These are phyloP conservation scores for Speleostelium caveatum DNA, from an alignment of 78 protist genomes.

Conservation along the genomic window DNA sequence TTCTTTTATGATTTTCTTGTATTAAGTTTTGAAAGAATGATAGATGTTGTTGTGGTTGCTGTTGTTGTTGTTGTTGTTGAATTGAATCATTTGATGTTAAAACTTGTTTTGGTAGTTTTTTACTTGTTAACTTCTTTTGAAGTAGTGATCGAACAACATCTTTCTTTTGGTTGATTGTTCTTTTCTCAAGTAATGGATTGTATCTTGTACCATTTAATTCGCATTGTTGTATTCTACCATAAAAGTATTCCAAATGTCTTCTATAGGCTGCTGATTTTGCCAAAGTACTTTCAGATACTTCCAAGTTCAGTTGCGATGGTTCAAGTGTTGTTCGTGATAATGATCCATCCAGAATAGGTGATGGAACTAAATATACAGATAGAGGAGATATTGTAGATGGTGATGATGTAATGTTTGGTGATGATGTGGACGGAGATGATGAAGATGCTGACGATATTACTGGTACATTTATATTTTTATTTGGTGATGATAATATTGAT, in stretches of 20 bases:
- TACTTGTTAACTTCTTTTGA: neutral
- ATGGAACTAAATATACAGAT: neutral
- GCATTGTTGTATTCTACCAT: constrained; percentile 13
- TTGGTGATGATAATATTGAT: neutral
- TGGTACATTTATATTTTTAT: neutral
- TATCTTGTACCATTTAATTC: constrained; percentile 5
- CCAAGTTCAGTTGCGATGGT: no score
- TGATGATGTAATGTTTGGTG: neutral
- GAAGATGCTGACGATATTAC: neutral
- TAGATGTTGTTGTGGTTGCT: neutral
- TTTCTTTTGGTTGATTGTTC: constrained; percentile 23
- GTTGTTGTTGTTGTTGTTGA: neutral
- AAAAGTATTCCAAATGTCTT: constrained; percentile 39
- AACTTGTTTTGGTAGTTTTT: neutral
- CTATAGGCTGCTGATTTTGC: constrained; percentile 21
- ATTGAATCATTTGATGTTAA: neutral
- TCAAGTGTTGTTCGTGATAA: no score
- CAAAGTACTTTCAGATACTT: constrained; percentile 26
- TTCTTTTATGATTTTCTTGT: constrained; percentile 26
- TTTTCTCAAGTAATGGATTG: constrained; percentile 33
- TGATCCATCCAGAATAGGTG: neutral
- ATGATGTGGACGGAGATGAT: neutral
- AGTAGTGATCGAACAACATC: neutral
- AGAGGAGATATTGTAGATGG: neutral
- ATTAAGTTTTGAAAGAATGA: neutral